Percentiles rank a stretch among this genome's conserved stretches.
Evolutionary conservation across 2,329 filamentous ascomycete genomes (phyloP).

Genomic region (Raffaelea ambrosiae): DNA sequence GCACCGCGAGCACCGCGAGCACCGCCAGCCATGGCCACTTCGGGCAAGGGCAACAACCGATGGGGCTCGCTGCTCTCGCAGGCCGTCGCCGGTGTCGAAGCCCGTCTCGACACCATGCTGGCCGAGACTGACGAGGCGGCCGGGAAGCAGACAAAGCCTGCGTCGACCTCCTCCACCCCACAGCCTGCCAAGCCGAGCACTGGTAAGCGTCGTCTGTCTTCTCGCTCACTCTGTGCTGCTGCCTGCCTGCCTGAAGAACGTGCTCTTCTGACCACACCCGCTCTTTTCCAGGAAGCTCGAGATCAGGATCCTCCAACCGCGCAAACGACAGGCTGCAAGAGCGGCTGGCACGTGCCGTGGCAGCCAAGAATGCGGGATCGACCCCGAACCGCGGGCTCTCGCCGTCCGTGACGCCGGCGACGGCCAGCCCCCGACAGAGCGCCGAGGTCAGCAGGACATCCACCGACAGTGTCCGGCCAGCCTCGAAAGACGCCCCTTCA

Average conservation of each 20-base stretch:
- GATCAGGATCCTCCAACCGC: slow-evolving; percentile 54
- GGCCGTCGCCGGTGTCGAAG: slow-evolving; percentile 89
- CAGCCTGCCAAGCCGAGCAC: slow-evolving; percentile 22
- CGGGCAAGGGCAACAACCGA: slow-evolving; percentile 45
- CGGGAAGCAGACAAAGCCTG: slow-evolving; percentile 7
- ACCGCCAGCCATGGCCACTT: slow-evolving; percentile 33
- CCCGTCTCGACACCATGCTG: slow-evolving; percentile 82
- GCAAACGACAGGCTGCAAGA: slow-evolving; percentile 82
- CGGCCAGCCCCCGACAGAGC: slow-evolving; percentile 33
- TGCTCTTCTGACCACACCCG: no score
- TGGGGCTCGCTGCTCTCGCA: slow-evolving; percentile 80
- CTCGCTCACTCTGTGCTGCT: no score
- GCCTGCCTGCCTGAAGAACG: no score
- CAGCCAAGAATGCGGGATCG: slow-evolving; percentile 50
- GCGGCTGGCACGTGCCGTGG: slow-evolving; percentile 78
- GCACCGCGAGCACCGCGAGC: no score
- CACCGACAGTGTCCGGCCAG: slow-evolving; percentile 16
- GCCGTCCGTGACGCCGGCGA: slow-evolving; percentile 31
- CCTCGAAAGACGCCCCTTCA: background rate
- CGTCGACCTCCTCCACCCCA: slow-evolving; percentile 20
- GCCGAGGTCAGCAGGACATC: slow-evolving; percentile 24
- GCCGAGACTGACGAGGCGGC: slow-evolving; percentile 60
- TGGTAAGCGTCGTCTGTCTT: background rate
- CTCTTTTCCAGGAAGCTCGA: slow-evolving; percentile 38
- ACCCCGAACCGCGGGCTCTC: slow-evolving; percentile 35